Evolutionary conservation across 768 basidiomycete species (phyloP).

Genomic region (Paxillus ammoniavirescens): DNA sequence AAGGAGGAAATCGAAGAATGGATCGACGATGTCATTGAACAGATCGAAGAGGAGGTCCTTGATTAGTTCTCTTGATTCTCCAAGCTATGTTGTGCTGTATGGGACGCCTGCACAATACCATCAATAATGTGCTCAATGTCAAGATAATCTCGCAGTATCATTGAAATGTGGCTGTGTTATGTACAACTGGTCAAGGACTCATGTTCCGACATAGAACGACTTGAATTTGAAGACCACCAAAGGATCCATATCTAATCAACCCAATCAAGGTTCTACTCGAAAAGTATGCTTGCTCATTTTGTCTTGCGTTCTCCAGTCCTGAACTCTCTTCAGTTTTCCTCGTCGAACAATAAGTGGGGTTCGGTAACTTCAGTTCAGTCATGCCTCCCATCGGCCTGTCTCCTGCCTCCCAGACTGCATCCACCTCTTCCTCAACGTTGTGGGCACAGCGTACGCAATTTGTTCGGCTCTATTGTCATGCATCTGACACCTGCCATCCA

Average conservation of each 20-base stretch:
- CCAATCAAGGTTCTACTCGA: neutral
- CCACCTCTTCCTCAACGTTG: slow-evolving; percentile 54
- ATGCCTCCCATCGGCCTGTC: slow-evolving; percentile 31
- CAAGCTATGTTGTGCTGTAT: neutral
- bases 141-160: neutral
- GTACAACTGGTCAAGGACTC: too few species aligned
- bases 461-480: neutral
- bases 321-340: neutral
- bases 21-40: slow-evolving; percentile 91
- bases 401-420: slow-evolving; percentile 26
- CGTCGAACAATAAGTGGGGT: slow-evolving; percentile 6
- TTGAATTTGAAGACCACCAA: too few species aligned
- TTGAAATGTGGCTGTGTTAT: slow-evolving; percentile 24
- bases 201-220: too few species aligned
- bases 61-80: slow-evolving; percentile 33
- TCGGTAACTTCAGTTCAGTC: neutral
- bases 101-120: too few species aligned
- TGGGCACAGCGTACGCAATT: slow-evolving; percentile 69
- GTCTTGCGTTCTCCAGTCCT: too few species aligned
- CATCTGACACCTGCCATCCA: neutral
- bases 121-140: neutral
- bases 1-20: slow-evolving; percentile 93
- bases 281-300: neutral
- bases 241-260: slow-evolving; percentile 20
- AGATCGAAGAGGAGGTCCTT: slow-evolving; percentile 78